phyloP scores from a whole-genome alignment of 345 rosid species.

The Linum trigynum region DNA sequence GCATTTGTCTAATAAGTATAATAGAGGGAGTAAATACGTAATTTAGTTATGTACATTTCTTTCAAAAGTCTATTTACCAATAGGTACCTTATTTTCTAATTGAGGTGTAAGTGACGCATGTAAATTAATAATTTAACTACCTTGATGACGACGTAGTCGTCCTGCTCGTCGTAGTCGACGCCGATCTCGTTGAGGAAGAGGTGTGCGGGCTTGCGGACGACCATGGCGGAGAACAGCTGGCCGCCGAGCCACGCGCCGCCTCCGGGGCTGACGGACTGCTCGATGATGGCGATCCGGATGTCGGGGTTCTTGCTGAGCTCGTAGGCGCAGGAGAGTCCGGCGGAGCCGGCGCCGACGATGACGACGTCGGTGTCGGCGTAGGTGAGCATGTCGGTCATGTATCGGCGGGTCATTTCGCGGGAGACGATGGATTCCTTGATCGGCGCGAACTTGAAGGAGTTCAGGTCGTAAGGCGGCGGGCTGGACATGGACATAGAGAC shows the following conservation, averaged over 20 bases:
- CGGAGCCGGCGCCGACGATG: constrained; percentile 65
- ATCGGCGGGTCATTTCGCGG: constrained; percentile 62
- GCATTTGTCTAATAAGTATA: too few relatives aligned
- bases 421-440: constrained; percentile 53
- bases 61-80: too few relatives aligned
- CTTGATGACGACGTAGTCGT: constrained; percentile 56
- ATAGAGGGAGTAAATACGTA: too few relatives aligned
- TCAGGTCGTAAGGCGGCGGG: constrained; percentile 33
- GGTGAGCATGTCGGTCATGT: constrained; percentile 69
- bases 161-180: constrained; percentile 80
- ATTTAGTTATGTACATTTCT: too few relatives aligned
- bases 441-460: constrained; percentile 44
- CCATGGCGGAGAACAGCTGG: constrained; percentile 77
- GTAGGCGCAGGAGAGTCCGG: constrained; percentile 60
- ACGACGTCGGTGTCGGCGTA: constrained; percentile 65
- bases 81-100: too few relatives aligned
- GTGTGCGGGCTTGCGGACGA: constrained; percentile 91
- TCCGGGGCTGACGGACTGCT: constrained; percentile 78
- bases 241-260: constrained; percentile 84
- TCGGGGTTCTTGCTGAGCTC: constrained; percentile 67
- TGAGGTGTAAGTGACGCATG: too few relatives aligned
- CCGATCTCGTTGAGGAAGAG: constrained; percentile 68
- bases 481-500: constrained; percentile 18
- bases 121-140: too few relatives aligned
- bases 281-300: constrained; percentile 49